Conservation (phyloP, 179 eudicot genomes). For the Silene noctiflora region DNA sequence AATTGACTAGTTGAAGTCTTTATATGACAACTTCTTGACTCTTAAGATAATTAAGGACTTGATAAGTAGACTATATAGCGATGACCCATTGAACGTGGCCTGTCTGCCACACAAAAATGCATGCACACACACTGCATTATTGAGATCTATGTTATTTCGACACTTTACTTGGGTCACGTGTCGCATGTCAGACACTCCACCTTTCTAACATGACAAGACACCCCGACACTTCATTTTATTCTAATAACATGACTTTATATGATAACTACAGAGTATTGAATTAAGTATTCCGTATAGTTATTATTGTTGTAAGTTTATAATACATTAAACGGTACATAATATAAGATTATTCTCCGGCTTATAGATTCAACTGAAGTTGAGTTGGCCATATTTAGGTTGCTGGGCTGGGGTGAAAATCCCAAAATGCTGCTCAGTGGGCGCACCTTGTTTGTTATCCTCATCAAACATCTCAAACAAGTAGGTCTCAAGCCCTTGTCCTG, state of each 20-base stretch:
- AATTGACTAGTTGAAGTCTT: background rate
- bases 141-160: too few species aligned
- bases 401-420: constrained; percentile 40
- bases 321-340: background rate
- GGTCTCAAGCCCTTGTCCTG: constrained; percentile 23
- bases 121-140: too few species aligned
- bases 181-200: too few species aligned
- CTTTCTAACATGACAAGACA: too few species aligned
- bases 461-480: constrained; percentile 40
- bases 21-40: background rate
- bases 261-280: too few species aligned
- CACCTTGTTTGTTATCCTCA: constrained; percentile 31
- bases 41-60: background rate
- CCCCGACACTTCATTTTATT: too few species aligned
- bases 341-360: too few species aligned
- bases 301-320: too few species aligned
- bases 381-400: constrained; percentile 40
- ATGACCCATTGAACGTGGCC: background rate
- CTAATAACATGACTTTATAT: too few species aligned
- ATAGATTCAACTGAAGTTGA: constrained; percentile 23
- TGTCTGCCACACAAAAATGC: too few species aligned
- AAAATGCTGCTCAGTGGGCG: constrained; percentile 36
- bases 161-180: too few species aligned
- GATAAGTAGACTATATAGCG: background rate
- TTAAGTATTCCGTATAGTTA: too few species aligned